phyloP scores from a whole-genome alignment of 1,284 basidiomycete species.

The Anthracocystis setariae region DNA sequence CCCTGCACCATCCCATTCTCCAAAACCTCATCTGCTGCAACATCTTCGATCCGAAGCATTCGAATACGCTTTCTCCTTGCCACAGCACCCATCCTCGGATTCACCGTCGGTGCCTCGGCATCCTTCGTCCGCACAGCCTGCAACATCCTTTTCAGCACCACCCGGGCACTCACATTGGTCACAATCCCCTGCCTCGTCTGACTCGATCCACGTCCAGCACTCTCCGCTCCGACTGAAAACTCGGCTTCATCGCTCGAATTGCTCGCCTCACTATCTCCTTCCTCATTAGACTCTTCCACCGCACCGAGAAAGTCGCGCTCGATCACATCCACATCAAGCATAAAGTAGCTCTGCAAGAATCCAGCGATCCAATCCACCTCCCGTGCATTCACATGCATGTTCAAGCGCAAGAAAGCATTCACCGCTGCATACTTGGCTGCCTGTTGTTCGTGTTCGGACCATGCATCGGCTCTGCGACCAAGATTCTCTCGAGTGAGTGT shows the following conservation, averaged over 20 bases:
- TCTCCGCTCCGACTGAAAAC: slow-evolving; percentile 11
- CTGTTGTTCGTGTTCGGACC: slow-evolving; percentile 42
- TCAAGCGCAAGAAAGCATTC: slow-evolving; percentile 43
- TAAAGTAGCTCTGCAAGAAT: slow-evolving; percentile 39
- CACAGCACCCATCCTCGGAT: slow-evolving; percentile 9
- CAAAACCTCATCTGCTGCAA: neutral
- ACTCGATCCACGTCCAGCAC: neutral
- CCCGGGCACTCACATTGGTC: slow-evolving; percentile 11
- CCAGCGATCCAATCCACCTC: slow-evolving; percentile 41
- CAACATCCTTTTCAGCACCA: slow-evolving; percentile 25
- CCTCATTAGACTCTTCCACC: neutral
- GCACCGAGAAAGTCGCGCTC: slow-evolving; percentile 31
- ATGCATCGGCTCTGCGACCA: slow-evolving; percentile 15
- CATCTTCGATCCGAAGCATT: neutral
- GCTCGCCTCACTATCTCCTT: slow-evolving; percentile 21
- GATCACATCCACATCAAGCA: slow-evolving; percentile 37
- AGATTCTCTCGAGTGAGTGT: slow-evolving; percentile 5
- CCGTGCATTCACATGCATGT: slow-evolving; percentile 16
- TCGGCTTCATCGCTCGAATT: slow-evolving; percentile 27
- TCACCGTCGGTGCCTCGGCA: slow-evolving; percentile 12
- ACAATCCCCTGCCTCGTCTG: slow-evolving; percentile 1
- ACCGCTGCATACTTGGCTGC: slow-evolving; percentile 43
- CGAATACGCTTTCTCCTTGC: slow-evolving; percentile 1
- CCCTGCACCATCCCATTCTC: neutral
- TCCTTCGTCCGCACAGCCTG: slow-evolving; percentile 25